Conservation (phyloP, 148 eudicot genomes). For the Arctostaphylos glauca region DNA sequence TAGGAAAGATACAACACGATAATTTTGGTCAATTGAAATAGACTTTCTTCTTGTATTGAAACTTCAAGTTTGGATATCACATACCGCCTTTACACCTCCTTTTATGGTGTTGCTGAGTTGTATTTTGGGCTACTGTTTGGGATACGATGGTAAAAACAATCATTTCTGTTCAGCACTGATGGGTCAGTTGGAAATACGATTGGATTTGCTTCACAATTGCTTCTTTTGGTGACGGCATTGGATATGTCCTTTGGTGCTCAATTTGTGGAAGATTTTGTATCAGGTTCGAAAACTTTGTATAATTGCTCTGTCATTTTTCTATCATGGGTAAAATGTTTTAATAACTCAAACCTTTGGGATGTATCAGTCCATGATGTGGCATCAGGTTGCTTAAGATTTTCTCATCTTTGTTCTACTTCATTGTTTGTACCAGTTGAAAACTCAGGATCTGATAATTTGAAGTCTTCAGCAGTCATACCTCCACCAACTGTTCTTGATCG, state of each 20-base stretch:
- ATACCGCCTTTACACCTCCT: not conserved
- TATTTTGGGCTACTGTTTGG: not conserved
- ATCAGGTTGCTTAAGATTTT: constrained; percentile 11
- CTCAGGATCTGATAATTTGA: constrained; percentile 64
- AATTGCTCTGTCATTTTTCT: constrained; percentile 17
- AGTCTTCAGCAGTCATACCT: constrained; percentile 75
- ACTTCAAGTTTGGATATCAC: not conserved
- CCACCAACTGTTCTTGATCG: constrained; percentile 97
- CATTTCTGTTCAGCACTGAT: constrained; percentile 36
- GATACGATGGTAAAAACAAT: constrained; percentile 9
- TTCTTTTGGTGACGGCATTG: constrained; percentile 67
- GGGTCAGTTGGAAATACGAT: constrained; percentile 41
- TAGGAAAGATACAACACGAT: not conserved
- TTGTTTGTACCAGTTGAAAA: constrained; percentile 51
- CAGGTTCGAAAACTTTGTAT: constrained; percentile 53
- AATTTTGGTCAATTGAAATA: not conserved
- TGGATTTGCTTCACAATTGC: constrained; percentile 91
- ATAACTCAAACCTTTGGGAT: constrained; percentile 14
- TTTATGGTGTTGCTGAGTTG: constrained; percentile 13
- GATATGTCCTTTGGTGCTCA: constrained; percentile 72
- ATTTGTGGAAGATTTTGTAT: constrained; percentile 90
- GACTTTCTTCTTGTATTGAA: not conserved
- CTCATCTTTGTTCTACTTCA: not conserved
- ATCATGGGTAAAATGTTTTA: constrained; percentile 9
- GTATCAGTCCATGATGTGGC: constrained; percentile 8